Conservation (phyloP, 805 yeast species). For the Priceomyces haplophilus region DNA sequence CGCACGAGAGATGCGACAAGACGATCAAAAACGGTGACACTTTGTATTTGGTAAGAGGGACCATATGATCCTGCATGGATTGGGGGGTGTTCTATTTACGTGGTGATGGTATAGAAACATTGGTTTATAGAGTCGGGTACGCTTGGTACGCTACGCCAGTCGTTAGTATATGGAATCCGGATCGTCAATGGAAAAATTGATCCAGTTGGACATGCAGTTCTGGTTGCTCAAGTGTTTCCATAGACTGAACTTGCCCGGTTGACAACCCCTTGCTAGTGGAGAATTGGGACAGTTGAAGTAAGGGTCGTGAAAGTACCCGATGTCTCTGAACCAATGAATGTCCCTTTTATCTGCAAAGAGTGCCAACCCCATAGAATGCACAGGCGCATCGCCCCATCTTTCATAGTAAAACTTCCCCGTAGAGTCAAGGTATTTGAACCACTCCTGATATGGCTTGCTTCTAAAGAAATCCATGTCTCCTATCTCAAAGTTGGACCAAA, state of each 20-base stretch:
- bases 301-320: conserved; percentile 75
- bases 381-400: conserved; percentile 94
- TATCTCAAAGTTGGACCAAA: conserved; percentile 89
- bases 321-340: conserved; percentile 85
- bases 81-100: too few species aligned
- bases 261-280: conserved; percentile 44
- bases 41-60: conserved; percentile 54
- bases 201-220: conserved; percentile 76
- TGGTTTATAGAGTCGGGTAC: too few species aligned
- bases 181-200: conserved; percentile 36
- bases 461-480: conserved; percentile 81
- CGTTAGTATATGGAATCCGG: conserved; percentile 12
- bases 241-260: conserved; percentile 51
- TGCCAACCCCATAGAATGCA: conserved; percentile 71
- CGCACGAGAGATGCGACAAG: conserved; percentile 36
- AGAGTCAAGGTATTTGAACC: conserved; percentile 61
- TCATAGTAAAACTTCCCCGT: conserved; percentile 86
- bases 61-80: conserved; percentile 1
- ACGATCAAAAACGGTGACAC: conserved; percentile 49
- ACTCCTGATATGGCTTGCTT: conserved; percentile 59
- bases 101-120: too few species aligned
- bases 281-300: conserved; percentile 72
- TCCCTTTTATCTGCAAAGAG: conserved; percentile 65
- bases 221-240: conserved; percentile 56
- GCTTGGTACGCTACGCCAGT: too few species aligned